Conservation (phyloP, 768 basidiomycete species). For the Pisolithus albus region DNA sequence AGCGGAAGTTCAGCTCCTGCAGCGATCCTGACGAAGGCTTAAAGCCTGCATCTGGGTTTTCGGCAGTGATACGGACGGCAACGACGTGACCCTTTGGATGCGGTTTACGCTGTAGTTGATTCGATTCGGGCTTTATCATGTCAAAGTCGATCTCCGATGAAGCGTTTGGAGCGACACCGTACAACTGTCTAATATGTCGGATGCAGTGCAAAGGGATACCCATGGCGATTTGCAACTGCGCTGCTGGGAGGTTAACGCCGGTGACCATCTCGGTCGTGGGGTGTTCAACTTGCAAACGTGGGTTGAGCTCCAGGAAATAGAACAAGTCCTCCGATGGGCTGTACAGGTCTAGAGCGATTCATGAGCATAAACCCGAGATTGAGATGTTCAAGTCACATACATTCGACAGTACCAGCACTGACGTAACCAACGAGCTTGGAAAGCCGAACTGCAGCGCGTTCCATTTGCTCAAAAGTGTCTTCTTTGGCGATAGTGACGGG, state of each 20-base stretch:
- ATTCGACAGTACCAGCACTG: slow-evolving; percentile 97
- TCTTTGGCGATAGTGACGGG: slow-evolving; percentile 95
- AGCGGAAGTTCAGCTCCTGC: slow-evolving; percentile 99
- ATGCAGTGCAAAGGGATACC: slow-evolving; percentile 94
- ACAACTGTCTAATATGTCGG: slow-evolving; percentile 90
- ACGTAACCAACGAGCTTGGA: slow-evolving; percentile 99
- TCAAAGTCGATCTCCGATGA: slow-evolving; percentile 96
- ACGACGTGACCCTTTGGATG: slow-evolving; percentile 97
- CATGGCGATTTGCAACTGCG: slow-evolving; percentile 97
- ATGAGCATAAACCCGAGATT: slow-evolving; percentile 4
- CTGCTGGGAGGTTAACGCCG: slow-evolving; percentile 95
- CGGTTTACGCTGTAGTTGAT: slow-evolving; percentile 87
- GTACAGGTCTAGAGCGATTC: slow-evolving; percentile 67
- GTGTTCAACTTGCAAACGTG: slow-evolving; percentile 99
- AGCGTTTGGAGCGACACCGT: slow-evolving; percentile 87
- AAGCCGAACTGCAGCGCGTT: slow-evolving; percentile 97
- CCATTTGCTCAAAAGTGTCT: slow-evolving; percentile 94
- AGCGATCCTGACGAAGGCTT: slow-evolving; percentile 96
- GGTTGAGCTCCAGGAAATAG: slow-evolving; percentile 97
- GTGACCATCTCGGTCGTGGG: slow-evolving; percentile 99
- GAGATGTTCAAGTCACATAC: slow-evolving; percentile 36
- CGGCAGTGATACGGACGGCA: slow-evolving; percentile 97
- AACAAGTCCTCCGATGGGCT: slow-evolving; percentile 90
- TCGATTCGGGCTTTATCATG: slow-evolving; percentile 82
- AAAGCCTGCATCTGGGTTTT: slow-evolving; percentile 99